Evolutionary conservation across 768 basidiomycete genomes (phyloP).

Genomic region (Boletus sensibilis): DNA sequence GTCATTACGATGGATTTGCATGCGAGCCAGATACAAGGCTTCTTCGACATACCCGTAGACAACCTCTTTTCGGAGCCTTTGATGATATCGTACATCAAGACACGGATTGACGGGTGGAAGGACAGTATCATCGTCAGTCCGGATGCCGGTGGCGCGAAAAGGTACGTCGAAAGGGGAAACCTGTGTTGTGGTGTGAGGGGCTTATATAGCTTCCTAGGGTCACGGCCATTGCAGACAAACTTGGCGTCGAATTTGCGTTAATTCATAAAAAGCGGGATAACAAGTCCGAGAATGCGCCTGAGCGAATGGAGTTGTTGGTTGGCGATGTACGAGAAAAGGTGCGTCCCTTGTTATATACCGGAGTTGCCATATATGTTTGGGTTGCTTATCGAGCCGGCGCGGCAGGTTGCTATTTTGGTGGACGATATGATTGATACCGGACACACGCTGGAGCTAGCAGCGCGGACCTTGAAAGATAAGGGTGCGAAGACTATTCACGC

Average conservation of each 20-base stretch:
- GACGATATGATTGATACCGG: conserved; percentile 99
- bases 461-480: conserved; percentile 80
- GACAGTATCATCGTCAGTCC: conserved; percentile 93
- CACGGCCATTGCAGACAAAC: conserved; percentile 92
- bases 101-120: conserved; percentile 80
- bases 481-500: conserved; percentile 88
- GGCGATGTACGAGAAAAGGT: conserved; percentile 93
- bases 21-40: conserved; percentile 97
- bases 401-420: conserved; percentile 86
- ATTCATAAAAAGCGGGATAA: conserved; percentile 89
- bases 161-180: conserved; percentile 50
- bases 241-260: conserved; percentile 92
- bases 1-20: conserved; percentile 99
- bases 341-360: conserved; percentile 1
- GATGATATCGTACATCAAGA: conserved; percentile 92
- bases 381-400: conserved; percentile 7
- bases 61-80: conserved; percentile 96
- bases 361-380: neutral
- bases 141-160: conserved; percentile 97
- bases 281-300: conserved; percentile 61
- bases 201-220: conserved; percentile 52
- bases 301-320: conserved; percentile 90
- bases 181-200: neutral
- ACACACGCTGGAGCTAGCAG: conserved; percentile 81
- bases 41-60: conserved; percentile 98